Percentiles rank a stretch among this genome's conserved stretches.
Conservation (phyloP, 305 asterid genomes). For the Fraxinus ornus region DNA sequence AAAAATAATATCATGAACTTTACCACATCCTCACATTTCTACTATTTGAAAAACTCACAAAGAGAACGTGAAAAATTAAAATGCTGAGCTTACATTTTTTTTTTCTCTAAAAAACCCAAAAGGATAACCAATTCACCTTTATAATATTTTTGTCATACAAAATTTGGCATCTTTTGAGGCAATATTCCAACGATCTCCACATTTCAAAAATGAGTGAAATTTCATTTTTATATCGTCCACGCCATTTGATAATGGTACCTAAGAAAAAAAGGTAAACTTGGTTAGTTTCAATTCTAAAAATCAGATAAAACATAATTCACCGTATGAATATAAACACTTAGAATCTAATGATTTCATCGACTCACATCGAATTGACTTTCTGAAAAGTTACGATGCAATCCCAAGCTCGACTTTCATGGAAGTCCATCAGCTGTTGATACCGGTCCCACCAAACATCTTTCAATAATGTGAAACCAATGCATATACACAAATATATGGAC, state of each 20-base stretch:
- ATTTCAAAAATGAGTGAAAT: neutral
- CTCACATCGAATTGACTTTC: neutral
- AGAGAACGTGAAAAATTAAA: no score
- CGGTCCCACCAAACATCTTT: neutral
- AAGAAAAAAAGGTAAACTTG: neutral
- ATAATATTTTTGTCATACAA: neutral
- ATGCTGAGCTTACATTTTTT: no score
- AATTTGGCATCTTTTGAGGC: neutral
- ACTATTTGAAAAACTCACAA: no score
- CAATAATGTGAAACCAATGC: neutral
- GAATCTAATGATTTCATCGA: no score
- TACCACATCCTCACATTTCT: no score
- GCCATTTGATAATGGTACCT: neutral
- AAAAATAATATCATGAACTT: no score
- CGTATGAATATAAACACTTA: neutral
- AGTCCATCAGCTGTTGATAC: neutral
- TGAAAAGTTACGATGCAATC: neutral
- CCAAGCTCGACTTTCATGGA: neutral
- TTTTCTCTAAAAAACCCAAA: no score
- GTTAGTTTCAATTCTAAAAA: no score
- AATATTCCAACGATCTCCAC: neutral
- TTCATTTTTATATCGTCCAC: neutral
- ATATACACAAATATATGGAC: neutral
- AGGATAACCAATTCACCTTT: no score
- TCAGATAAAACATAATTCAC: neutral